A percentile compares a stretch with the other conserved stretches of the same genome.
phyloP scores from a whole-genome alignment of 352 stramenopile genomes.

The Globisporangium spinosum region DNA sequence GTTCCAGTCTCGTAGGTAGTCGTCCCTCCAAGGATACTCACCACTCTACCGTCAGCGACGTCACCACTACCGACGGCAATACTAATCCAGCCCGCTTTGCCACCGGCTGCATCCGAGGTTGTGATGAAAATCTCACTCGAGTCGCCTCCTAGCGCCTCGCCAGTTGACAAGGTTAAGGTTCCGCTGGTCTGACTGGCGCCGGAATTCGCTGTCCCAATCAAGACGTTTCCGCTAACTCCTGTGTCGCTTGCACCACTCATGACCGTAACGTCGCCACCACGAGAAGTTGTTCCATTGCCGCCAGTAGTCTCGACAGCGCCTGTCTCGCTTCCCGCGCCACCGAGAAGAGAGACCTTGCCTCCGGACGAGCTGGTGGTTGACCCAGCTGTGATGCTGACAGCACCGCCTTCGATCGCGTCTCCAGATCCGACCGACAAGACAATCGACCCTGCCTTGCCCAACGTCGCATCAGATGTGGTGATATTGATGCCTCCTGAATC shows the following conservation, averaged over 20 bases:
- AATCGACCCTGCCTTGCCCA: constrained; percentile 18
- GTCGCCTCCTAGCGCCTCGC: constrained; percentile 7
- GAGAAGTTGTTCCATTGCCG: constrained; percentile 20
- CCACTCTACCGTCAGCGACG: constrained; percentile 10
- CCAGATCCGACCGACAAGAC: constrained; percentile 19
- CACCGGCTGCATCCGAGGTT: constrained; percentile 22
- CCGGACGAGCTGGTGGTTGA: constrained; percentile 17
- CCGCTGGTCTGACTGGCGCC: constrained; percentile 20
- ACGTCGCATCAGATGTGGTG: constrained; percentile 19
- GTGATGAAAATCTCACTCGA: constrained; percentile 30
- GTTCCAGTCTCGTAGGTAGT: constrained; percentile 27
- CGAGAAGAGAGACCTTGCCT: constrained; percentile 16
- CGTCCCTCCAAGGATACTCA: constrained; percentile 24
- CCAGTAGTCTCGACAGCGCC: constrained; percentile 32
- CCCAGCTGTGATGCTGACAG: constrained; percentile 28
- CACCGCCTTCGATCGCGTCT: constrained; percentile 18
- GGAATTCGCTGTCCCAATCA: constrained; percentile 24
- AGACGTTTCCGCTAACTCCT: constrained; percentile 23
- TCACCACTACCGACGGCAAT: constrained; percentile 26
- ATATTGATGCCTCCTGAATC: constrained; percentile 24
- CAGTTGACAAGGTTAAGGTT: constrained; percentile 20
- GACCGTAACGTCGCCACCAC: constrained; percentile 24
- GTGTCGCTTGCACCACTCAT: constrained; percentile 18
- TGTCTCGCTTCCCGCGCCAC: constrained; percentile 15
- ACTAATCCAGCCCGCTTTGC: constrained; percentile 28